Evolutionary conservation across 2,329 filamentous ascomycete species (phyloP), one percentile per base, ranked within the genome.

Genomic region (Pseudogymnoascus sp.): DNA sequence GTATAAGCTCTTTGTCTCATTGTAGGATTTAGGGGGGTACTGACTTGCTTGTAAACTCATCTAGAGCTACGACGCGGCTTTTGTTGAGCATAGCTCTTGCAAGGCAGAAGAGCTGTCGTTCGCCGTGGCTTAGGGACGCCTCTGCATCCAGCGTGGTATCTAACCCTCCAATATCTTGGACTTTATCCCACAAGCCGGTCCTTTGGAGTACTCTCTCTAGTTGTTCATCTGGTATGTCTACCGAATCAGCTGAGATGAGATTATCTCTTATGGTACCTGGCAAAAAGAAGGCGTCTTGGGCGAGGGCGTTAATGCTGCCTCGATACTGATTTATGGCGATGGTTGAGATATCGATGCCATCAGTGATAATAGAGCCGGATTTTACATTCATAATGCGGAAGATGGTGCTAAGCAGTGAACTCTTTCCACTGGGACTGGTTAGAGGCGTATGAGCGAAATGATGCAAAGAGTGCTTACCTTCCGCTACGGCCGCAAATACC

Each of bases 51-150:
- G 58, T 37, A 67, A 65, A n/a, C 41, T n/a, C 22, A 50, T 18
- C 8, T 39, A 47, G 6, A 43, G 60, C 39, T n/a, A 57, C 5
- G 11, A 60, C 11, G 8, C 37, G 37, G 20, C 8, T 63, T 11
- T 47, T 47, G 4, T 79, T 73, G 6, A 88, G 70, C 16, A 87
- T 75, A 0, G 83, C 85, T 0, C 85, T 73, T 0, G 81, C 85
- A 1, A 89, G 76, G 64, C 80, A 84, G 65, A 89, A 86, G 0
- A 88, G 75, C 67, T 88, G 86, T 47, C 79, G 79, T 69, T 88
- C 85, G 0, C 86, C 86, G 35, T 81, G 78, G 4, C 47, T 54
- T 54, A 54, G 28, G 18, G 28, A 54, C 18, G 47, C 25, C 6
- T 80, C 75, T 1, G 77, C 72, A n/a, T 75, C 74, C 64, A 86